Conservation (phyloP, 2,329 filamentous ascomycete genomes). For the Trichoderma sp. region DNA sequence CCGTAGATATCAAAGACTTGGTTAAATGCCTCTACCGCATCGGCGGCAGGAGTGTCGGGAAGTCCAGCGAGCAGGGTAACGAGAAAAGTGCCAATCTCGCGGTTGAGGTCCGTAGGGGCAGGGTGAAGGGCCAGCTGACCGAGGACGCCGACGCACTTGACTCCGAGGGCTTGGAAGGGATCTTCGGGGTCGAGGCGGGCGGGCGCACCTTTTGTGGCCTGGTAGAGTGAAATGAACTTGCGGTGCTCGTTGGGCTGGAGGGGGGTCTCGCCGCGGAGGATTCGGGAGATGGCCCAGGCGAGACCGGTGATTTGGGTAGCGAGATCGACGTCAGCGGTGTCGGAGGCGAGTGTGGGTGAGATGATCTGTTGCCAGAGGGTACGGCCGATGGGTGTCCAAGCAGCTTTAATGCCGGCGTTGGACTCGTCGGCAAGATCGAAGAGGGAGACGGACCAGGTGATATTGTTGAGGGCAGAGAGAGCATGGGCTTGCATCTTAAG, state of each 20-base stretch:
- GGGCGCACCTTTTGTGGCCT: slow-evolving; percentile 48
- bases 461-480: slow-evolving; percentile 63
- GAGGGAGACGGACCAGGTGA: slow-evolving; percentile 64
- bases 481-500: slow-evolving; percentile 52
- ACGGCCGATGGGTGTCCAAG: slow-evolving; percentile 54
- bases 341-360: slow-evolving; percentile 55
- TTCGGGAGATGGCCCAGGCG: slow-evolving; percentile 63
- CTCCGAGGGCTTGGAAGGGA: slow-evolving; percentile 60
- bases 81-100: slow-evolving; percentile 63
- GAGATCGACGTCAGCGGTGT: slow-evolving; percentile 60
- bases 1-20: slow-evolving; percentile 67
- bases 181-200: slow-evolving; percentile 41
- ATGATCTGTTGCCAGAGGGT: slow-evolving; percentile 59
- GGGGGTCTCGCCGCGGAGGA: slow-evolving; percentile 45
- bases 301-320: slow-evolving; percentile 64
- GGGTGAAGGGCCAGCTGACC: slow-evolving; percentile 60
- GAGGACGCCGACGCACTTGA: slow-evolving; percentile 66
- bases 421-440: slow-evolving; percentile 57
- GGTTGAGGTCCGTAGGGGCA: slow-evolving; percentile 53
- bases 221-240: slow-evolving; percentile 65
- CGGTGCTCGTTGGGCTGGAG: slow-evolving; percentile 54
- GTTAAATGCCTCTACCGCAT: slow-evolving; percentile 63
- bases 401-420: slow-evolving; percentile 50
- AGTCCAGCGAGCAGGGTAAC: slow-evolving; percentile 52
- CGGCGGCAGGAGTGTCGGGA: slow-evolving; percentile 54